Base-by-base conservation (phyloP, 352 stramenopile species). In the Globisporangium paroecandrum region DNA sequence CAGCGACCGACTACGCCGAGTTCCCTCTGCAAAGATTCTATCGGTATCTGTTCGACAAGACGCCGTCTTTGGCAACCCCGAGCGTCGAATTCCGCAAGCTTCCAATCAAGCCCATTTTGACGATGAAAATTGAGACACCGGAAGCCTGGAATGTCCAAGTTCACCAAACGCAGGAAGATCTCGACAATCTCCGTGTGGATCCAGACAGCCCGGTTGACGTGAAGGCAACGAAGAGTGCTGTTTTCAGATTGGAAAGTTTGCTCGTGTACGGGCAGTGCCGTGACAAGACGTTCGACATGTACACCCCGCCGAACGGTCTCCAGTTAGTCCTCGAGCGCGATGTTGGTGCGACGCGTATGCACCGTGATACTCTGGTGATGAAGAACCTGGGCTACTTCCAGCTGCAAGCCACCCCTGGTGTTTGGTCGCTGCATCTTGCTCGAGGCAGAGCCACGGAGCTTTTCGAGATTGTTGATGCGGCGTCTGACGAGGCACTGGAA, bases 301-400 rank as follows among this genome's bases (percentile, higher is more conserved):
- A 90, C 65, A 73, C 78, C 10, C 88, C 94, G 27, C 90, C 93
- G 0, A 94, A 97, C 56, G 94, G 95, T 0, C 78, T 99, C 12
- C 95, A 98, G 72, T 69, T 99, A 24, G 77, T 97, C 29, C 79
- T 98, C 55, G 78, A 95, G 53, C 88, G 85, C 24, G 77, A 89
- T n/a, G 73, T 90, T 25, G 85, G 80, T 10, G 75, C 63, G 56
- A 64, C 75, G 29, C 74, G 75, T 25, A 62, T 91, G 43, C 79
- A 93, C 57, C 89, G 87, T 25, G 98, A 99, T 70, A 99, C 98
- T 15, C 70, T 99, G 4, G 98, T 99, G 20, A 99, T 99, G 98
- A 98, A 98, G 70, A 99, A 99, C 77, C 77, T 98, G 34, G 98
- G 98, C 15, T 99, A 99, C 85, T 99, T 98, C 79, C 98, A 99